Evolutionary conservation across 2,329 filamentous ascomycete genomes (phyloP), one percentile per base, ranked within the genome.

Genomic region (Sarocladiaceae sp.): DNA sequence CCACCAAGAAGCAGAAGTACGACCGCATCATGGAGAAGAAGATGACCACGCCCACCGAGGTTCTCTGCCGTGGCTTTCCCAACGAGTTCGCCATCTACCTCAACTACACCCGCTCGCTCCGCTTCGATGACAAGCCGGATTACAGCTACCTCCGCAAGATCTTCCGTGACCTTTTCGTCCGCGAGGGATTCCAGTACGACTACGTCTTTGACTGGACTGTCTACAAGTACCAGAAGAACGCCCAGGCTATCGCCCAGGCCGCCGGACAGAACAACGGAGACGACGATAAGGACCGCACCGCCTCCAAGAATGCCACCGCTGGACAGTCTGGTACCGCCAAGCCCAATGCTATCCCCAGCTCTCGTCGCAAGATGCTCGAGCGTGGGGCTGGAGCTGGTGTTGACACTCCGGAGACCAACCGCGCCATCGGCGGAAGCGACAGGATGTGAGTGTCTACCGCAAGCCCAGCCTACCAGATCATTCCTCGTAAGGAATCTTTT

Each of bases 21-120:
- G 93, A 98, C 72, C 83, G 91, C 53, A 98, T 98, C 73, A 97
- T 97, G 91, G 93, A 98, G 79, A 98, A 98, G 84, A 98, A 98
- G 88, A 97, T 97, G 93, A 98, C 93, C 12, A 98, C 93, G 3
- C 90, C 93, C 7, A 97, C 91, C 57, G 91, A 98, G 71, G 90
- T 96, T 40, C 87, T 98, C 41, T 98, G 93, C 83, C 89, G 91
- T 66, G 93, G 93, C 55, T 97, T 98, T 76, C 93, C 93, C 58
- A 96, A 97, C 68, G 93, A 98, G 73, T 98, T 98, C 59, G 90
- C 91, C 73, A 97, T 97, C 68, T 98, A 98, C 69, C 80, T 98
- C 43, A 97, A 97, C 83, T 97, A 98, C 78, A 97, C 91, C 44
- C 88, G 93, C 50, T 96, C 90, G 46, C 88, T 98, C 55, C 90